Percentiles rank a stretch among this genome's conserved stretches.
These are phyloP conservation scores for Boletus sp. DNA, from an alignment of 768 basidiomycete species.

Conservation along the genomic window DNA sequence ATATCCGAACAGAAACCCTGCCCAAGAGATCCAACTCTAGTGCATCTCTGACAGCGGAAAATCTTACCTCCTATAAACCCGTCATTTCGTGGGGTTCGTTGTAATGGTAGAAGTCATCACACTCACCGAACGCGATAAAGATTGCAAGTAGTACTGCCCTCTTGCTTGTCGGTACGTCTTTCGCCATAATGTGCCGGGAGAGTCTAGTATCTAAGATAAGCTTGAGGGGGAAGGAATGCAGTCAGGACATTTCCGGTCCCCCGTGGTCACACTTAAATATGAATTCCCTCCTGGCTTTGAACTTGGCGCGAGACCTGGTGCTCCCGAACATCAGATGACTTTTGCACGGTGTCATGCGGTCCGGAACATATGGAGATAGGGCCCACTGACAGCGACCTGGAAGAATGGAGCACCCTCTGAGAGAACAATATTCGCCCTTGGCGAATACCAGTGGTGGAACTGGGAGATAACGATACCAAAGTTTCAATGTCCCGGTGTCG, in stretches of 20 bases:
- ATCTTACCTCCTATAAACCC: conserved; percentile 20
- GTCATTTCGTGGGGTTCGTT: neutral
- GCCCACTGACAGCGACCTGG: neutral
- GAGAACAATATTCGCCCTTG: neutral
- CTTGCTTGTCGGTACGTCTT: conserved; percentile 57
- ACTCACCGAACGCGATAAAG: conserved; percentile 71
- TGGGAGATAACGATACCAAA: no score
- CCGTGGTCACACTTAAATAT: conserved; percentile 8
- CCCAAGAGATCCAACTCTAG: neutral
- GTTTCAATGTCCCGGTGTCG: neutral
- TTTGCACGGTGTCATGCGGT: conserved; percentile 1
- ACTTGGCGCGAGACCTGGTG: neutral
- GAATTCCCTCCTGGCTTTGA: neutral
- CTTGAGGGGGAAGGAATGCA: neutral
- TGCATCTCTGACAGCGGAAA: neutral
- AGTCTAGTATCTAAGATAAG: neutral
- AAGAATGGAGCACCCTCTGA: conserved; percentile 1
- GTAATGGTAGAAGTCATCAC: neutral
- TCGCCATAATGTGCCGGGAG: conserved; percentile 19
- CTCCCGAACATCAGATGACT: conserved; percentile 17
- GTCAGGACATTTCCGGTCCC: neutral
- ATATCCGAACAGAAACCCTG: conserved; percentile 67
- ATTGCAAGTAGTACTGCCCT: conserved; percentile 62
- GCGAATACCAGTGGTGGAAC: neutral
- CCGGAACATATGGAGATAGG: conserved; percentile 3